Evolutionary conservation across 106 monocot genomes (phyloP), one percentile per base, ranked within the genome.

Genomic region (Platanthera guangdongensis): DNA sequence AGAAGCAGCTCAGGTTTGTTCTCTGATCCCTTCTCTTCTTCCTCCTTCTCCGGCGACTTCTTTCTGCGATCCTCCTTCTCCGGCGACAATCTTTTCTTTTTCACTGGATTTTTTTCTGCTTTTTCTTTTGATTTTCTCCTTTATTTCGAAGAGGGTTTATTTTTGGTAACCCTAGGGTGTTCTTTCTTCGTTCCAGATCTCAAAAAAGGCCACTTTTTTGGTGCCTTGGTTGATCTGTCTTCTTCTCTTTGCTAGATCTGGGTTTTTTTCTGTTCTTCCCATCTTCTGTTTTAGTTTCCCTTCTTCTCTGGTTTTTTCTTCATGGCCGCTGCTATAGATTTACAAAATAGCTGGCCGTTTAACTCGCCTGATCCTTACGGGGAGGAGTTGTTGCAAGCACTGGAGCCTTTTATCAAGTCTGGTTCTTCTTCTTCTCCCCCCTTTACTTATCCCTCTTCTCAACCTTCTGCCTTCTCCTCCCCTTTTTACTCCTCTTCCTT

Each of bases 341-440:
- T 86, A 79, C 82, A 88, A 39, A 88, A 80, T 81, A 84, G 80
- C 76, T 48, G 57, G 52, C 16, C 71, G 25, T 65, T 62, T 4
- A 13, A 28, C 50, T 63, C 51, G 9, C 74, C 51, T 3, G 16
- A 72, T 59, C 72, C 16, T 85, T 88, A 59, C 39, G 73, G 57
- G 10, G 82, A 80, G 85, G 92, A 89, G 80, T 85, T 92, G 15
- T 87, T 89, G 89, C 80, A 82, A 80, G 92, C 92, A 74, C 87
- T 92, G 71, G 83, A 89, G 70, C 92, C 92, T 89, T 92, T 89
- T 89, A 80, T 92, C 67, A 83, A 74, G 54, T 55, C 85, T 76
- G 92, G 83, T 85, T 80, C 92, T 53, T 18, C 75, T 76, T 18
- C 51, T 55, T 72, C 78, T 57, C 75, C 75, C 18, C 55, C 52